Percentiles rank a stretch among this genome's conserved stretches.
Evolutionary conservation across 345 rosid genomes (phyloP).

Genomic region (Psidium guajava): DNA sequence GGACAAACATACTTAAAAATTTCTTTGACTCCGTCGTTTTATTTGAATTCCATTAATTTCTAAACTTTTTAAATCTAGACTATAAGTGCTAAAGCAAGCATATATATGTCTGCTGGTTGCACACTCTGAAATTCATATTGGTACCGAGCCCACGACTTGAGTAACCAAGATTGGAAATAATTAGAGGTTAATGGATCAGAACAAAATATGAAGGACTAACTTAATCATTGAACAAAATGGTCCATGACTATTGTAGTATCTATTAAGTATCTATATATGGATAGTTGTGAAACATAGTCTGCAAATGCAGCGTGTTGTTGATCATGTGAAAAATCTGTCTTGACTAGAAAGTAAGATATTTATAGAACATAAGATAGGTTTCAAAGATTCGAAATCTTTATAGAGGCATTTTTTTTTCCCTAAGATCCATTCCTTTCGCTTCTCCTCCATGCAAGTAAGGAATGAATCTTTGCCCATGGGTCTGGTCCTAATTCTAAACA

Average conservation of each 20-base stretch:
- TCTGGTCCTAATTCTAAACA: neutral
- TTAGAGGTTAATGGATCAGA: neutral
- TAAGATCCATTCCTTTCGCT: neutral
- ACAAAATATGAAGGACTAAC: neutral
- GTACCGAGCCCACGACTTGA: neutral
- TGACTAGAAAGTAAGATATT: neutral
- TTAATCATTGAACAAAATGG: neutral
- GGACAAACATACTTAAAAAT: neutral
- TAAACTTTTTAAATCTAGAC: neutral
- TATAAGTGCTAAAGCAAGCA: neutral
- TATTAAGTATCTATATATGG: neutral
- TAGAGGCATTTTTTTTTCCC: neutral
- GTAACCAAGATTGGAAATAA: neutral
- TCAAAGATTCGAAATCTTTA: neutral
- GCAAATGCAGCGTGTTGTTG: neutral
- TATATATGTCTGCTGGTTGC: neutral
- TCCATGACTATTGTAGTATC: neutral
- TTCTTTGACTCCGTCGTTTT: neutral
- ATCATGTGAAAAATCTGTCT: neutral
- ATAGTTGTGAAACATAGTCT: neutral
- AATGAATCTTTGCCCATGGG: neutral
- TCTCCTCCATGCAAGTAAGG: neutral
- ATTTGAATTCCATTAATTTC: neutral
- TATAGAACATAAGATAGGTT: neutral
- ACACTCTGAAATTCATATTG: neutral